Percentiles rank a stretch among this genome's conserved stretches.
Conservation (phyloP, 2,329 filamentous ascomycete genomes). For the Passalora sequoiae region DNA sequence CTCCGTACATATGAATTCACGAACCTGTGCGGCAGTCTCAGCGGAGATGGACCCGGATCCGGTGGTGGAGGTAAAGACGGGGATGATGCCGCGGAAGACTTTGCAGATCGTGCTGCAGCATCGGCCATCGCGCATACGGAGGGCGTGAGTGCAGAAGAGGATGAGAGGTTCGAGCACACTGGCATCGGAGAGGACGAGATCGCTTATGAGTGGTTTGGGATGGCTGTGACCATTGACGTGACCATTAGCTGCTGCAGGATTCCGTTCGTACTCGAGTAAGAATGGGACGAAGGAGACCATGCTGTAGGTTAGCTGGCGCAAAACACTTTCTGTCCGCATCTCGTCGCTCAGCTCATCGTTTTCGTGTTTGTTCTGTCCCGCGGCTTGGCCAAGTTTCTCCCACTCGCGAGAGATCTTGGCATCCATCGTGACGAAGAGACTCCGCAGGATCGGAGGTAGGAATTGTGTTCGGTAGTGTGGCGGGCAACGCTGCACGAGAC, state of each 20-base stretch:
- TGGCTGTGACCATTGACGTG: constrained; percentile 13
- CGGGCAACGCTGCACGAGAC: constrained; percentile 88
- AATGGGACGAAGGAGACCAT: constrained; percentile 88
- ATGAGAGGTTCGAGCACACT: constrained; percentile 81
- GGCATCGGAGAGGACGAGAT: constrained; percentile 74
- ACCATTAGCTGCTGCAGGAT: constrained; percentile 35
- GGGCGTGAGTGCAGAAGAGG: constrained; percentile 83
- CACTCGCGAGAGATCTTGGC: constrained; percentile 82
- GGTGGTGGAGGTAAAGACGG: constrained; percentile 59
- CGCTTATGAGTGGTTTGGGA: constrained; percentile 58
- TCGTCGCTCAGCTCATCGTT: constrained; percentile 78
- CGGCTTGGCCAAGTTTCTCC: constrained; percentile 61
- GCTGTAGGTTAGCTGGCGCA: constrained; percentile 86
- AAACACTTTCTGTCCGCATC: constrained; percentile 96
- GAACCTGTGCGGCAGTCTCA: constrained; percentile 58
- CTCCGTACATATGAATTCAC: constrained; percentile 83
- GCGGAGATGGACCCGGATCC: constrained; percentile 35
- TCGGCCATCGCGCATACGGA: constrained; percentile 82
- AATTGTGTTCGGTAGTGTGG: constrained; percentile 71
- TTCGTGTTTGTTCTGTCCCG: constrained; percentile 57
- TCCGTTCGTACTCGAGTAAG: constrained; percentile 64
- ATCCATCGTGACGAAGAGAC: constrained; percentile 81
- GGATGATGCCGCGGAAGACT: constrained; percentile 78
- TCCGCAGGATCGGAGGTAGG: constrained; percentile 73
- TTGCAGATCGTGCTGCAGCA: constrained; percentile 81